Conservation (phyloP, 306 rosid species). For the Arachis stenosperma region DNA sequence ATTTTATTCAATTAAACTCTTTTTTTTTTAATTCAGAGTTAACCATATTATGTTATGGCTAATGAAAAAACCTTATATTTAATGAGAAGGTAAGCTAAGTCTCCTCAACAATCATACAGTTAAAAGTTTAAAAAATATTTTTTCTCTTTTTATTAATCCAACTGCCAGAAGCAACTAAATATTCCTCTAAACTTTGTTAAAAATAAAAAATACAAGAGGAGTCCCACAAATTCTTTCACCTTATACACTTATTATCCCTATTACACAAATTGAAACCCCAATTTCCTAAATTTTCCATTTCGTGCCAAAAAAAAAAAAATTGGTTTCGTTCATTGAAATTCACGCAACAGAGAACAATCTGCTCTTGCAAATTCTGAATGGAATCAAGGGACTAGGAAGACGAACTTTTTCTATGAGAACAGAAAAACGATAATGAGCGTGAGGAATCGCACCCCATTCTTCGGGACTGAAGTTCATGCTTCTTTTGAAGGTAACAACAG, state of each 20-base stretch:
- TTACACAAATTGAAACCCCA: background rate
- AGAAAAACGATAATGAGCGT: conserved; percentile 60
- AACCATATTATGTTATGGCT: too few relatives aligned
- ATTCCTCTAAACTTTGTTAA: too few relatives aligned
- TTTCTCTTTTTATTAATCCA: too few relatives aligned
- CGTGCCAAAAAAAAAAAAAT: background rate
- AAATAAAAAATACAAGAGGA: too few relatives aligned
- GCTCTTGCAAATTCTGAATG: conserved; percentile 35
- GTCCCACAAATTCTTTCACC: background rate
- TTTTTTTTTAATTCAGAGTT: too few relatives aligned
- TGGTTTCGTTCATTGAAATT: background rate
- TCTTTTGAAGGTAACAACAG: conserved; percentile 44
- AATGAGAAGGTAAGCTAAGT: too few relatives aligned
- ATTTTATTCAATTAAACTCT: too few relatives aligned
- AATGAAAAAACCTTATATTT: too few relatives aligned
- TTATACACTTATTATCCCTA: background rate
- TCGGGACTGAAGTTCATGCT: conserved; percentile 55
- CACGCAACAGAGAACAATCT: background rate
- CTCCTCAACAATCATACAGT: too few relatives aligned
- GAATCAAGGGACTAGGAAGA: conserved; percentile 60
- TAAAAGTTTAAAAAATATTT: too few relatives aligned
- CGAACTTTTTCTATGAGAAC: conserved; percentile 41
- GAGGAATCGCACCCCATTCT: conserved; percentile 54
- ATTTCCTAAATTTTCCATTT: background rate
- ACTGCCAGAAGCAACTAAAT: too few relatives aligned